A percentile compares a stretch with the other conserved stretches of the same genome.
Evolutionary conservation across 306 rosid genomes (phyloP).

Genomic region (Arachis stenosperma): DNA sequence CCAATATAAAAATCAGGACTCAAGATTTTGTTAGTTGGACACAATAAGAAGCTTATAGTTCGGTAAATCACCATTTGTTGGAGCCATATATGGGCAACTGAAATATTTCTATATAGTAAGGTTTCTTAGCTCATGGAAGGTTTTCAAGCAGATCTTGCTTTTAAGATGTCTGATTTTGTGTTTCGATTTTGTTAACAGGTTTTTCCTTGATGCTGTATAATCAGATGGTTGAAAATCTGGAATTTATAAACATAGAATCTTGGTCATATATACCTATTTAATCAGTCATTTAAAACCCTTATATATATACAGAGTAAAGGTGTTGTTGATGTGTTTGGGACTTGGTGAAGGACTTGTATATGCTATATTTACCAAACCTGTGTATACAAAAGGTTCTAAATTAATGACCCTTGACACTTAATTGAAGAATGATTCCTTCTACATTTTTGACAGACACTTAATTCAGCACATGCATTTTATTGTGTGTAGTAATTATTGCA

Average conservation of each 20-base stretch:
- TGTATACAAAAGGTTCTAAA: slow-evolving; percentile 5
- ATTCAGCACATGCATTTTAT: neutral
- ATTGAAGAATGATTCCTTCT: neutral
- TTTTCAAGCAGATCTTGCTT: slow-evolving; percentile 15
- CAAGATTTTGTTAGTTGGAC: slow-evolving; percentile 24
- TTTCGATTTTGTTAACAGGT: slow-evolving; percentile 20
- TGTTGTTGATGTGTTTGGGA: slow-evolving; percentile 22
- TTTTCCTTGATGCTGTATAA: neutral
- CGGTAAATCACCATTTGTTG: slow-evolving; percentile 27
- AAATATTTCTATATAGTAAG: neutral
- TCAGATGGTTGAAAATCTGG: neutral
- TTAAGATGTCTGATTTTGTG: slow-evolving; percentile 1
- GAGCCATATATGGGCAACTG: slow-evolving; percentile 1
- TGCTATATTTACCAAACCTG: slow-evolving; percentile 2
- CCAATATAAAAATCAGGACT: slow-evolving; percentile 12
- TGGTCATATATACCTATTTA: neutral
- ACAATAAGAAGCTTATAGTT: slow-evolving; percentile 23
- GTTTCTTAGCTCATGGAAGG: slow-evolving; percentile 17
- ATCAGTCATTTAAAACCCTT: slow-evolving; percentile 10
- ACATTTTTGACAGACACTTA: neutral
- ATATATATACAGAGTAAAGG: neutral
- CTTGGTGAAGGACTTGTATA: neutral
- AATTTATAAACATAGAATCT: neutral
- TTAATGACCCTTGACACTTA: neutral
- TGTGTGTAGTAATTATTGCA: slow-evolving; percentile 9